Evolutionary conservation across 1,139 yeast species (phyloP).

Genomic region (Geotrichum citri-aurantii): DNA sequence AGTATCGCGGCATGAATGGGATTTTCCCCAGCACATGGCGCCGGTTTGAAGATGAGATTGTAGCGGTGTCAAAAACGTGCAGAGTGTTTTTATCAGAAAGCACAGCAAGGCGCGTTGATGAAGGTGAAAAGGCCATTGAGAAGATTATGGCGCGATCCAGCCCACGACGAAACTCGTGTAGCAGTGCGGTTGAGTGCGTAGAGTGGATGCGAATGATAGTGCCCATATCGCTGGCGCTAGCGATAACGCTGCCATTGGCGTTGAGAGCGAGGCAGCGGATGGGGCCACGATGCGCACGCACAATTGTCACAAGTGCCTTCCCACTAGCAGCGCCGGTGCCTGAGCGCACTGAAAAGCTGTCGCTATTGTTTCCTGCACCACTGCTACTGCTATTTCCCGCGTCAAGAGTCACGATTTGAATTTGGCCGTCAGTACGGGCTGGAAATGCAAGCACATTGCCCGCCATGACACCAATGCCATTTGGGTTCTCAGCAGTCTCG

Average conservation of each 20-base stretch:
- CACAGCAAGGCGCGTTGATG: constrained; percentile 71
- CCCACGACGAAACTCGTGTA: constrained; percentile 84
- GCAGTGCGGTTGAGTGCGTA: constrained; percentile 61
- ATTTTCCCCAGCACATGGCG: constrained; percentile 62
- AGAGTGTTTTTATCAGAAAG: constrained; percentile 83
- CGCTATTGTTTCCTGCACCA: not conserved
- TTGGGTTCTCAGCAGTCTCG: constrained; percentile 64
- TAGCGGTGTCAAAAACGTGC: constrained; percentile 60
- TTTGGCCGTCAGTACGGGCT: constrained; percentile 55
- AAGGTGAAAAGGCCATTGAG: constrained; percentile 77
- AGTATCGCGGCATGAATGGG: constrained; percentile 71
- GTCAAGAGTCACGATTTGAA: constrained; percentile 67
- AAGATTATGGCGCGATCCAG: constrained; percentile 75
- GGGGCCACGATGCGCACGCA: constrained; percentile 75
- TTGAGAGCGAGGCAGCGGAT: constrained; percentile 65
- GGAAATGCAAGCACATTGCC: constrained; percentile 66
- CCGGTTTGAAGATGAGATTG: constrained; percentile 42
- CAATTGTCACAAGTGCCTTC: constrained; percentile 58
- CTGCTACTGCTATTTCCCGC: not conserved
- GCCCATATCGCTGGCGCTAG: constrained; percentile 84
- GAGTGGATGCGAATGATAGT: constrained; percentile 79
- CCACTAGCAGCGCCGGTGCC: constrained; percentile 21
- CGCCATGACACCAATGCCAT: constrained; percentile 60
- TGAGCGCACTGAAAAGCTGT: not conserved
- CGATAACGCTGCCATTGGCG: constrained; percentile 70